A percentile compares a stretch with the other conserved stretches of the same genome.
These are phyloP conservation scores for Striga asiatica DNA, from an alignment of 257 asterid species.

Conservation along the genomic window DNA sequence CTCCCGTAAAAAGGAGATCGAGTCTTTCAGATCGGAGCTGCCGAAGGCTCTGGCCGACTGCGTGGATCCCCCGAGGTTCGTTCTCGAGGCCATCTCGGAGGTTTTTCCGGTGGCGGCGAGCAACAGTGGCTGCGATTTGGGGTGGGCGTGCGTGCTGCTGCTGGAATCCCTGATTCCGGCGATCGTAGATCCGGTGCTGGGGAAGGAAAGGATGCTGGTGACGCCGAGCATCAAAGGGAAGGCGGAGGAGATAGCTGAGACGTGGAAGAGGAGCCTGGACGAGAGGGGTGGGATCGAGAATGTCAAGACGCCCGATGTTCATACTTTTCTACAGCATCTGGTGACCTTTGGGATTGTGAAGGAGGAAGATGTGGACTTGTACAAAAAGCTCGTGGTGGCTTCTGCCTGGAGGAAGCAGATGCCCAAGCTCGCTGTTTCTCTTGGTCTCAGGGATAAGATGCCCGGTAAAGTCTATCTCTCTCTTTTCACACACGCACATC, in stretches of 20 bases:
- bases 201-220: constrained; percentile 86
- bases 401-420: constrained; percentile 99
- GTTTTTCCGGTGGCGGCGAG: constrained; percentile 59
- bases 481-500: neutral
- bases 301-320: constrained; percentile 94
- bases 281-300: constrained; percentile 97
- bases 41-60: constrained; percentile 64
- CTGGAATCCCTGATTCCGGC: constrained; percentile 90
- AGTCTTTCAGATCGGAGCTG: constrained; percentile 40
- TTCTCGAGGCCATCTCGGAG: constrained; percentile 82
- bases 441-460: constrained; percentile 85
- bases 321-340: constrained; percentile 95
- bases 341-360: constrained; percentile 91
- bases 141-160: constrained; percentile 97
- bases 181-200: constrained; percentile 91
- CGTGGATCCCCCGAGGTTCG: constrained; percentile 90
- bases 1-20: constrained; percentile 76
- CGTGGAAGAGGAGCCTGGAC: constrained; percentile 97
- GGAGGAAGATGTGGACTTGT: constrained; percentile 74
- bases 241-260: constrained; percentile 86
- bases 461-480: constrained; percentile 49
- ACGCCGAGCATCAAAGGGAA: constrained; percentile 70
- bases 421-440: constrained; percentile 94
- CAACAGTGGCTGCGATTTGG: constrained; percentile 44
- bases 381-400: constrained; percentile 93